Conservation (phyloP, 1,284 basidiomycete genomes). For the Trametes hirsuta region DNA sequence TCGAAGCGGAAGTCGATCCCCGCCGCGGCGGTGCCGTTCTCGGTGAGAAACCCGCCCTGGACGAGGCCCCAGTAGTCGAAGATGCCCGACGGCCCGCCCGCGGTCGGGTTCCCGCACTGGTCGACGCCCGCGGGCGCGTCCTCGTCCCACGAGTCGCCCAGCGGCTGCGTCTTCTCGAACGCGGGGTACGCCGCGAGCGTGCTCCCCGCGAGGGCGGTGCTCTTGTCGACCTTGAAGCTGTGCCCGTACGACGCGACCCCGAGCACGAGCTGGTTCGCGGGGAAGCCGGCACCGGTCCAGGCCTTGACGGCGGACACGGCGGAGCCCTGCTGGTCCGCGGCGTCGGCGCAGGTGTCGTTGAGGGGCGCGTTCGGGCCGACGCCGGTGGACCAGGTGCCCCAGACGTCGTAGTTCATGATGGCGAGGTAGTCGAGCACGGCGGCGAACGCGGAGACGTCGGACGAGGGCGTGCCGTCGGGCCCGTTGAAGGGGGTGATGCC, state of each 20-base stretch:
- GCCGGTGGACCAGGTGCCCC: slow-evolving; percentile 51
- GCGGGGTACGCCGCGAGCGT: slow-evolving; percentile 40
- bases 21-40: slow-evolving; percentile 38
- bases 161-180: slow-evolving; percentile 42
- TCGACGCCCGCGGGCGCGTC: slow-evolving; percentile 35
- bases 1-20: slow-evolving; percentile 50
- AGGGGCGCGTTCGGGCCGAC: slow-evolving; percentile 76
- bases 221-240: slow-evolving; percentile 41
- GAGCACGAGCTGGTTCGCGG: slow-evolving; percentile 63
- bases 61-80: slow-evolving; percentile 48
- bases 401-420: slow-evolving; percentile 79
- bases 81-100: slow-evolving; percentile 39
- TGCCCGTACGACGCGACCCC: slow-evolving; percentile 65
- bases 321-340: slow-evolving; percentile 60
- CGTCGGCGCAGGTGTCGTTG: slow-evolving; percentile 57
- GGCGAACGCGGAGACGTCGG: slow-evolving; percentile 62
- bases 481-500: slow-evolving; percentile 60
- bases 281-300: slow-evolving; percentile 70
- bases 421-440: slow-evolving; percentile 66
- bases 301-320: slow-evolving; percentile 61
- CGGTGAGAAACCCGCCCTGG: slow-evolving; percentile 41
- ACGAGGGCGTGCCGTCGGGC: slow-evolving; percentile 51
- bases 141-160: slow-evolving; percentile 47
- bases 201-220: slow-evolving; percentile 35
- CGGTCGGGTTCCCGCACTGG: slow-evolving; percentile 41